Percentiles rank a stretch among this genome's conserved stretches.
phyloP scores from a whole-genome alignment of 192 early-diverging fungal genomes.

The Rhizoclosmatium globosum region DNA sequence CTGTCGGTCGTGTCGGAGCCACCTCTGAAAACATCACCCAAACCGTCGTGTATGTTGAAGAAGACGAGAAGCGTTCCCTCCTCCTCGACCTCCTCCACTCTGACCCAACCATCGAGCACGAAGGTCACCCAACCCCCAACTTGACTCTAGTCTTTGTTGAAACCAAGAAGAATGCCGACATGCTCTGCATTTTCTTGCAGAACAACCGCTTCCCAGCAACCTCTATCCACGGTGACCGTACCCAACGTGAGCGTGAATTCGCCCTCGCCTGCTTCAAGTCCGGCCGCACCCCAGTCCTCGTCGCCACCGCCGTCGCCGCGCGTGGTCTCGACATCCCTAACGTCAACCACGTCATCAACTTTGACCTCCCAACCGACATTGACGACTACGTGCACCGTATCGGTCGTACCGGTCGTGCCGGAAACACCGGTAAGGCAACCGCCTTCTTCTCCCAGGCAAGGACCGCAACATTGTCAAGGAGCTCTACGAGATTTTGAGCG shows the following conservation, averaged over 20 bases:
- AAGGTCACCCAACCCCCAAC: conserved; percentile 55
- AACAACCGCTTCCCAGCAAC: conserved; percentile 86
- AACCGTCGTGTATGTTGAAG: conserved; percentile 91
- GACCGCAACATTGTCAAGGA: conserved; percentile 84
- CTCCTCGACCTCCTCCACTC: conserved; percentile 79
- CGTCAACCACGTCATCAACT: conserved; percentile 88
- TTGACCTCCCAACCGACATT: conserved; percentile 81
- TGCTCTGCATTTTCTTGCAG: conserved; percentile 82
- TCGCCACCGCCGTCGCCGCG: conserved; percentile 97
- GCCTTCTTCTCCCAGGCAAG: conserved; percentile 92
- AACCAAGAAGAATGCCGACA: conserved; percentile 95
- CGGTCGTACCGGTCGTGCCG: conserved; percentile 96
- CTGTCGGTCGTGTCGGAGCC: conserved; percentile 92
- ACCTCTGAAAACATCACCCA: conserved; percentile 97
- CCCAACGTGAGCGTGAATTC: conserved; percentile 93
- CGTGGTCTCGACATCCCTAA: conserved; percentile 94
- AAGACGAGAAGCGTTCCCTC: conserved; percentile 90
- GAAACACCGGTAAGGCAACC: conserved; percentile 91
- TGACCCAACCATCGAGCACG: conserved; percentile 45
- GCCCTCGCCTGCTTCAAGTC: conserved; percentile 88
- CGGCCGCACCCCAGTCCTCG: conserved; percentile 80
- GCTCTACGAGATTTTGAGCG: conserved; percentile 86
- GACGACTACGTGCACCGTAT: conserved; percentile 98
- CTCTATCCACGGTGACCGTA: conserved; percentile 96
- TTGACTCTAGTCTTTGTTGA: conserved; percentile 97